phyloP scores from a whole-genome alignment of 2,329 filamentous ascomycete genomes.

The Penicillium sp. region DNA sequence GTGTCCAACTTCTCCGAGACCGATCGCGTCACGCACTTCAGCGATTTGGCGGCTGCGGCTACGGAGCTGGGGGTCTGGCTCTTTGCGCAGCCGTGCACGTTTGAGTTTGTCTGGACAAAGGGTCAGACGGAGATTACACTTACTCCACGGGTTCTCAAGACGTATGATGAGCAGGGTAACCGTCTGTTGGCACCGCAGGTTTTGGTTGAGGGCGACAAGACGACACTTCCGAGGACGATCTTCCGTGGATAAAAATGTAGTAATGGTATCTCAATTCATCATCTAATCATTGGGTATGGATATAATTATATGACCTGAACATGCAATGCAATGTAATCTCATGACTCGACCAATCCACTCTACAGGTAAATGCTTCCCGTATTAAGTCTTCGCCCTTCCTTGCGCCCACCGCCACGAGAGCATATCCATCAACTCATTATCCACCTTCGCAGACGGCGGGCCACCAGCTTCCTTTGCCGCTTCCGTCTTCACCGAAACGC shows the following conservation, averaged over 20 bases:
- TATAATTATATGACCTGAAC: not conserved
- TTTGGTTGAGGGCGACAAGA: constrained; percentile 21
- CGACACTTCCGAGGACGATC: not conserved
- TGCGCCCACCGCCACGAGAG: constrained; percentile 10
- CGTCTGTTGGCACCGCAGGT: constrained; percentile 21
- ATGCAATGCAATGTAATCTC: not conserved
- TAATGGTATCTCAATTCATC: not conserved
- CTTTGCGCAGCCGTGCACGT: constrained; percentile 33
- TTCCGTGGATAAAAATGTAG: not conserved
- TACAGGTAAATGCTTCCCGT: not conserved
- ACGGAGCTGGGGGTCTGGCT: constrained; percentile 33
- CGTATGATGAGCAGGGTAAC: constrained; percentile 28
- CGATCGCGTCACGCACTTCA: constrained; percentile 27
- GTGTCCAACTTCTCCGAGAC: constrained; percentile 17
- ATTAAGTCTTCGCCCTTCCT: constrained; percentile 1
- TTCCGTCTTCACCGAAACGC: not conserved
- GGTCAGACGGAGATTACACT: constrained; percentile 10
- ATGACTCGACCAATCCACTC: too few species aligned
- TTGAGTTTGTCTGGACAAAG: constrained; percentile 25
- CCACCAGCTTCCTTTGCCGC: not conserved
- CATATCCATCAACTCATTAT: constrained; percentile 11
- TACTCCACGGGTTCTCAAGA: constrained; percentile 28
- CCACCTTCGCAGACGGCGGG: constrained; percentile 12
- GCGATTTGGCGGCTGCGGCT: constrained; percentile 25
- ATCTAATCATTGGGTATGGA: too few species aligned